These are phyloP conservation scores for Diutina sp. DNA, from an alignment of 1,139 yeast species.

Conservation along the genomic window DNA sequence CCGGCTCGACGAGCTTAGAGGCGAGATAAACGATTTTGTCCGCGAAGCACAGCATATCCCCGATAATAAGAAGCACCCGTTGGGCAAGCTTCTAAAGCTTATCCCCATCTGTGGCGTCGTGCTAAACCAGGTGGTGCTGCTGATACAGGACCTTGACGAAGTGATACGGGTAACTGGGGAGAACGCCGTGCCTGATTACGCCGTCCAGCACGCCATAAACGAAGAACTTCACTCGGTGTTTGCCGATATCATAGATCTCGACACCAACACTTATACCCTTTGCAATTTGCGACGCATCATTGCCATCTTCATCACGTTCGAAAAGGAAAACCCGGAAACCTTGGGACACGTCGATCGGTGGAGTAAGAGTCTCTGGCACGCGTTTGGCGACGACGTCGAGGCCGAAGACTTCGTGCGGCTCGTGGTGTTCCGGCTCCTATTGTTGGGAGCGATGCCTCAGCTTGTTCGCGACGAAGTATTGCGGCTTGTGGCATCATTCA, in stretches of 20 bases:
- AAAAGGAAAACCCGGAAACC: neutral
- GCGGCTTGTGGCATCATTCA: neutral
- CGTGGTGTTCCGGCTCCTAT: neutral
- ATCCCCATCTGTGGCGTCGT: neutral
- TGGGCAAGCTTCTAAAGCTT: neutral
- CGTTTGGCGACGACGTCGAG: neutral
- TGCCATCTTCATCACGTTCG: neutral
- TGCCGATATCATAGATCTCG: neutral
- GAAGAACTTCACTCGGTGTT: neutral
- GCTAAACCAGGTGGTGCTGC: neutral
- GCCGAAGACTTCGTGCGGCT: neutral
- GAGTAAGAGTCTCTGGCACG: neutral
- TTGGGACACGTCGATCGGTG: neutral
- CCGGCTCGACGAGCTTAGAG: neutral
- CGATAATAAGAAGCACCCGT: neutral
- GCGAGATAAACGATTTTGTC: neutral
- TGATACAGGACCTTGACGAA: neutral
- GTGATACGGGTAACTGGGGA: neutral
- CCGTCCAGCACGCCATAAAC: neutral
- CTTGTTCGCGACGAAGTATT: neutral
- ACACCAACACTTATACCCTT: neutral
- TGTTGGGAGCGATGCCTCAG: neutral
- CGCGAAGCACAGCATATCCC: neutral
- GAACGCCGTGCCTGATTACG: neutral
- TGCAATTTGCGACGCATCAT: neutral